These are phyloP conservation scores for Chernovozyma sophiae-reginae DNA, from an alignment of 1,139 yeast genomes.

Conservation along the genomic window DNA sequence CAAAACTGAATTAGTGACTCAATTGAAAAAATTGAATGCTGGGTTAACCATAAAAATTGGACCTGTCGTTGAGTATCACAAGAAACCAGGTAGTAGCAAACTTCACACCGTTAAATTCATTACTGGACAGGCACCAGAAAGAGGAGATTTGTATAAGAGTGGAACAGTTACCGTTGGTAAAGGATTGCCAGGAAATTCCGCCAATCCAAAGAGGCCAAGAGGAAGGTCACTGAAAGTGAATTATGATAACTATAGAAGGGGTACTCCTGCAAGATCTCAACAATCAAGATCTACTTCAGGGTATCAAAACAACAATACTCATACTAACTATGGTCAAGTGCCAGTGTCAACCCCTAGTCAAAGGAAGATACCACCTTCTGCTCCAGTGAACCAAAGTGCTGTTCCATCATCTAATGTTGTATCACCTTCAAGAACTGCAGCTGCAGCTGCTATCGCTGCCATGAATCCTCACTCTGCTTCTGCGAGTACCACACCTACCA, in stretches of 20 bases:
- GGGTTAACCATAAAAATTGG: slow-evolving; percentile 64
- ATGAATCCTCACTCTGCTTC: slow-evolving; percentile 9
- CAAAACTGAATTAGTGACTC: slow-evolving; percentile 86
- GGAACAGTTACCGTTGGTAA: slow-evolving; percentile 78
- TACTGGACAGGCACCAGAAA: slow-evolving; percentile 51
- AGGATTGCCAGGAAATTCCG: slow-evolving; percentile 73
- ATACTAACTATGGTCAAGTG: background rate
- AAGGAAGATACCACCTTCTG: slow-evolving; percentile 21
- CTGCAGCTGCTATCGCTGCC: slow-evolving; percentile 14
- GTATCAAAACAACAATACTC: background rate
- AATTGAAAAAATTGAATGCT: slow-evolving; percentile 60
- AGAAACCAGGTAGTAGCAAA: slow-evolving; percentile 75
- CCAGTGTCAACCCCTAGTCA: slow-evolving; percentile 9
- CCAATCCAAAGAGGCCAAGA: slow-evolving; percentile 69
- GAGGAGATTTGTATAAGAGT: slow-evolving; percentile 79
- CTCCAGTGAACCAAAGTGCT: slow-evolving; percentile 13
- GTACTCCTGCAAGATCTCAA: slow-evolving; percentile 4
- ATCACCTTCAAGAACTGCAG: slow-evolving; percentile 4
- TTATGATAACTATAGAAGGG: slow-evolving; percentile 40
- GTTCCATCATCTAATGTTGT: background rate
- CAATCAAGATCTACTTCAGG: background rate
- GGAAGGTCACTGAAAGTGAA: slow-evolving; percentile 37
- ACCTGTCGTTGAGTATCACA: slow-evolving; percentile 73
- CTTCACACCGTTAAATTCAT: slow-evolving; percentile 69
- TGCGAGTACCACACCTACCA: slow-evolving; percentile 10